These are phyloP conservation scores for Starmerella sp. DNA, from an alignment of 805 yeast species.

Conservation along the genomic window DNA sequence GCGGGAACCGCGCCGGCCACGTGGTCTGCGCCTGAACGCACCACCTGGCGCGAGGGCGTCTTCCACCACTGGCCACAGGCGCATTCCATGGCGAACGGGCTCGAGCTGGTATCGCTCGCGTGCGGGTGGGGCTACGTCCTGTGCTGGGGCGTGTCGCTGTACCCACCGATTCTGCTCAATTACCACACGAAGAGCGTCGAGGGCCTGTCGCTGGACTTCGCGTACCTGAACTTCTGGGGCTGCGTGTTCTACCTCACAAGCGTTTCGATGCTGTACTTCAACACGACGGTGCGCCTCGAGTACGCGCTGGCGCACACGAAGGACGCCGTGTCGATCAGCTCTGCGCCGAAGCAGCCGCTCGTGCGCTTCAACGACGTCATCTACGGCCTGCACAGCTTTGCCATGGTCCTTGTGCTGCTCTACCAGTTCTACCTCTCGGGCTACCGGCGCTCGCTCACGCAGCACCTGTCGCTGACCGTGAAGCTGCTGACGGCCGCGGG, in stretches of 20 bases:
- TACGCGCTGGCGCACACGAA: slow-evolving; percentile 27
- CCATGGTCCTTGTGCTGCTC: slow-evolving; percentile 29
- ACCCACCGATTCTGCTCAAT: slow-evolving; percentile 31
- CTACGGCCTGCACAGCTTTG: slow-evolving; percentile 37
- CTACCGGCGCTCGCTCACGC: slow-evolving; percentile 28
- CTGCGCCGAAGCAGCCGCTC: slow-evolving; percentile 29
- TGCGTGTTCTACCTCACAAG: slow-evolving; percentile 28
- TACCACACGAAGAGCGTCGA: slow-evolving; percentile 28
- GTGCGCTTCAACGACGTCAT: slow-evolving; percentile 36
- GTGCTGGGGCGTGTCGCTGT: slow-evolving; percentile 31
- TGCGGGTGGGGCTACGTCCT: slow-evolving; percentile 26
- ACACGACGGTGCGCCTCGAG: slow-evolving; percentile 28
- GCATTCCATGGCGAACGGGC: background rate
- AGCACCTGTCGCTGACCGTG: slow-evolving; percentile 26
- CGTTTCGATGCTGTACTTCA: slow-evolving; percentile 27
- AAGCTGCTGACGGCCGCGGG: slow-evolving; percentile 19
- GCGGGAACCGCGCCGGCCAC: background rate
- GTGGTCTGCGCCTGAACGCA: background rate
- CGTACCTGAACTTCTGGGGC: slow-evolving; percentile 30
- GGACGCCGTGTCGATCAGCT: slow-evolving; percentile 13
- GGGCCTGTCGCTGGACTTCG: slow-evolving; percentile 31
- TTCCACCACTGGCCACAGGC: background rate
- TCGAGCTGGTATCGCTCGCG: slow-evolving; percentile 8
- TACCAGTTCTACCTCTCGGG: slow-evolving; percentile 32
- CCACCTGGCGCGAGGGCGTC: no score